Conservation (phyloP, 495 filamentous ascomycete genomes). For the Talaromyces trachyspermus region DNA sequence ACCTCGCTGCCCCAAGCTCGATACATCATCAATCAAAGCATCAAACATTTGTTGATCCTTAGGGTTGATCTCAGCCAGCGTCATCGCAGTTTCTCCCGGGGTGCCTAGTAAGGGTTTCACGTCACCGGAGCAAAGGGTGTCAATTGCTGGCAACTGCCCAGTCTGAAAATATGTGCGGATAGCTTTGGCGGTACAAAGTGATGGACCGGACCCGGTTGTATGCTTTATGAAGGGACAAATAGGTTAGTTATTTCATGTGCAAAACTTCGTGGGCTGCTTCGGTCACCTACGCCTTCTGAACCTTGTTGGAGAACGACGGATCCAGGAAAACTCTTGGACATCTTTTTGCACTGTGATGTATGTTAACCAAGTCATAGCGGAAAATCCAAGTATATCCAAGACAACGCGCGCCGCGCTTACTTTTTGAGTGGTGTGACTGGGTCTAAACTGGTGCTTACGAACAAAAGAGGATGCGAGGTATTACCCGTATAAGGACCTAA, state of each 20-base stretch:
- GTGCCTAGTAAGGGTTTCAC: slow-evolving; percentile 23
- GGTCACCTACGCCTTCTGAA: slow-evolving; percentile 46
- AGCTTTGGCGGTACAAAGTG: slow-evolving; percentile 35
- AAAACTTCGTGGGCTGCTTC: background rate
- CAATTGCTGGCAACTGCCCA: slow-evolving; percentile 34
- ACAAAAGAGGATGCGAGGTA: slow-evolving; percentile 51
- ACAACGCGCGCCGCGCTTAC: slow-evolving; percentile 12
- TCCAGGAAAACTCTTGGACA: slow-evolving; percentile 42
- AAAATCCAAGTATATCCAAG: slow-evolving; percentile 7
- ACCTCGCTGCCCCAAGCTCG: no score
- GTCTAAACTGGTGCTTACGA: slow-evolving; percentile 52
- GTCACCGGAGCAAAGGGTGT: slow-evolving; percentile 35
- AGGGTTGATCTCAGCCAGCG: background rate
- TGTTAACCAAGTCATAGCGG: background rate
- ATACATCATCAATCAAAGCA: slow-evolving; percentile 5
- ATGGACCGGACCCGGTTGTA: slow-evolving; percentile 36
- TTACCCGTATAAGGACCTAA: slow-evolving; percentile 25
- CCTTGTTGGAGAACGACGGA: slow-evolving; percentile 45
- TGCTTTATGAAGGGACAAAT: slow-evolving; percentile 26
- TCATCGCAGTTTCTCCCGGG: background rate
- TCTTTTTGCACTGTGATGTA: slow-evolving; percentile 36
- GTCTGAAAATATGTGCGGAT: slow-evolving; percentile 42
- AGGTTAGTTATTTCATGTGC: background rate
- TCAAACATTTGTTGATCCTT: slow-evolving; percentile 9
- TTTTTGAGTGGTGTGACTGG: slow-evolving; percentile 50